A percentile compares a stretch with the other conserved stretches of the same genome.
phyloP scores from a whole-genome alignment of 495 filamentous ascomycete genomes.

The Penicillium bovifimosum region DNA sequence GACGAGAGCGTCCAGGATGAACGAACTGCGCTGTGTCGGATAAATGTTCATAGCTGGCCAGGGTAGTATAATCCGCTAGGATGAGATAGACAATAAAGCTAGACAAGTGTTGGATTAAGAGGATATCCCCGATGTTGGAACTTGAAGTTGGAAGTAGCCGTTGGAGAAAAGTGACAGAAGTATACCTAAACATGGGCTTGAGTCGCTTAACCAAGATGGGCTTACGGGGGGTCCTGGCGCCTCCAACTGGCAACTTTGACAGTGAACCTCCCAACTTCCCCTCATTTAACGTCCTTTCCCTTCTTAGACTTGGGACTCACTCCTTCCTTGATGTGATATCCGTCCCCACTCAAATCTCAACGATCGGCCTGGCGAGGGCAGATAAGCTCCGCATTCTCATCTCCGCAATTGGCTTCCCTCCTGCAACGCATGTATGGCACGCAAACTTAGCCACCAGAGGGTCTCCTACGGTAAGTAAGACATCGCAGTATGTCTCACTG shows the following conservation, averaged over 20 bases:
- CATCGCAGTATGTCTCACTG: no score
- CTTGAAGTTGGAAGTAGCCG: no score
- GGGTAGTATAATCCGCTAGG: no score
- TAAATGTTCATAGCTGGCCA: no score
- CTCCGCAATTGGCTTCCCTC: slow-evolving; percentile 35
- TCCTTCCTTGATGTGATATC: neutral
- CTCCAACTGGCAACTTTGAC: slow-evolving; percentile 3
- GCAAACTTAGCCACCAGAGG: slow-evolving; percentile 46
- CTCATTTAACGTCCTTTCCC: slow-evolving; percentile 3
- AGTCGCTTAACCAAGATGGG: neutral
- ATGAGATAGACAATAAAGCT: no score
- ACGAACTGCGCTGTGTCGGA: no score
- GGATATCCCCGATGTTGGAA: no score
- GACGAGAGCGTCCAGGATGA: no score
- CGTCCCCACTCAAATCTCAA: slow-evolving; percentile 17
- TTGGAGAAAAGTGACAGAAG: no score
- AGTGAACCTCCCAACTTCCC: slow-evolving; percentile 11
- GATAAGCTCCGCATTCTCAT: slow-evolving; percentile 32
- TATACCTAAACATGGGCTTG: no score
- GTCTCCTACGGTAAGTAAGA: slow-evolving; percentile 42
- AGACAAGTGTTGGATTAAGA: no score
- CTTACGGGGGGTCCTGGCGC: neutral
- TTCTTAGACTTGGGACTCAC: neutral
- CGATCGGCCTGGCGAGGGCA: slow-evolving; percentile 28
- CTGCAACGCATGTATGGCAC: slow-evolving; percentile 39